Conservation (phyloP, 2,329 filamentous ascomycete species). For the Tolypocladium cylindrosporum region DNA sequence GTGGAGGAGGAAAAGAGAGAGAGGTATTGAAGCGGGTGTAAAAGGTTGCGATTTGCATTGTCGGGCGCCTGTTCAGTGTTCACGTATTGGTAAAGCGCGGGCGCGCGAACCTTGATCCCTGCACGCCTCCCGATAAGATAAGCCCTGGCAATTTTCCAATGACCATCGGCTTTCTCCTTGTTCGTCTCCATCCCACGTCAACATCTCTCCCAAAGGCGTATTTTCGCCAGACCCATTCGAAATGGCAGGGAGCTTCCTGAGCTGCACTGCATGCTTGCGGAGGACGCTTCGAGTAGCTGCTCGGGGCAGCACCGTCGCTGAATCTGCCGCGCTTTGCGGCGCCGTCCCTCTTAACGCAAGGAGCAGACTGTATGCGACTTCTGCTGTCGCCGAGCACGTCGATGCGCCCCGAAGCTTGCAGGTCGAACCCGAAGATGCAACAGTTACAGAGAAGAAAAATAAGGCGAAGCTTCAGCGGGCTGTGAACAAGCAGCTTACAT, state of each 20-base stretch:
- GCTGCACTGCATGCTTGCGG: constrained; percentile 16
- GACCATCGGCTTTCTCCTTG: background rate
- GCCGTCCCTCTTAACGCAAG: constrained; percentile 5
- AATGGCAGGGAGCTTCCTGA: constrained; percentile 18
- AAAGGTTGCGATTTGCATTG: background rate
- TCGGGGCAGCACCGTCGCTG: background rate
- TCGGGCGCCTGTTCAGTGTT: background rate
- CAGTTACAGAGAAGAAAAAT: constrained; percentile 8
- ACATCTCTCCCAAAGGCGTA: background rate
- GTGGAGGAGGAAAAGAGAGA: background rate
- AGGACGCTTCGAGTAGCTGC: constrained; percentile 12
- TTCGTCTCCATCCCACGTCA: background rate
- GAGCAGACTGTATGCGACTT: constrained; percentile 8
- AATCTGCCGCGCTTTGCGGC: constrained; percentile 2
- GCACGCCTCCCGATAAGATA: constrained; percentile 6
- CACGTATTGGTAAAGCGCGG: background rate
- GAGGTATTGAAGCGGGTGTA: background rate
- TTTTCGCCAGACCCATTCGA: background rate
- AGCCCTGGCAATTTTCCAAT: background rate
- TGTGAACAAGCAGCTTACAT: constrained; percentile 47
- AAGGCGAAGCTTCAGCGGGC: constrained; percentile 22
- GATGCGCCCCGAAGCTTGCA: constrained; percentile 14
- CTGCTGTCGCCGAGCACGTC: constrained; percentile 1
- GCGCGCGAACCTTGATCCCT: background rate
- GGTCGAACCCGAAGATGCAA: constrained; percentile 5